Conservation (phyloP, 352 stramenopile species). For the Phytophthora multivora region DNA sequence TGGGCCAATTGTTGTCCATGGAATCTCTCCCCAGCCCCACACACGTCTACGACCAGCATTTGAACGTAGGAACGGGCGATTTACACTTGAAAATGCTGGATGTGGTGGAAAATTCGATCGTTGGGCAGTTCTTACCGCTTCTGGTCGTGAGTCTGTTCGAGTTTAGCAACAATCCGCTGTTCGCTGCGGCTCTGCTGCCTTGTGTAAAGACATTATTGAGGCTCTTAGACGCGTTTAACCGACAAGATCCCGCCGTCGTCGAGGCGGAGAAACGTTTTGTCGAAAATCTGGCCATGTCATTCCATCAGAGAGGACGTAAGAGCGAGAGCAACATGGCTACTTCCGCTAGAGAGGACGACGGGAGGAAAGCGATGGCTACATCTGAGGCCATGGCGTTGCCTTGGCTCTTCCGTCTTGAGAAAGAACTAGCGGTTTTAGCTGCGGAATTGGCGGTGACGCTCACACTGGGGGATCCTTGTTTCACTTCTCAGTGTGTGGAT, state of each 20-base stretch:
- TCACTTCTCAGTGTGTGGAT: slow-evolving; percentile 9
- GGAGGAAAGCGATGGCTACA: slow-evolving; percentile 16
- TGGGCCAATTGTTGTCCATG: slow-evolving; percentile 30
- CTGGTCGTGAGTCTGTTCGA: slow-evolving; percentile 61
- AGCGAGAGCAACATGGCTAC: slow-evolving; percentile 14
- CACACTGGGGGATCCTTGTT: slow-evolving; percentile 44
- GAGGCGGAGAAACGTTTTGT: slow-evolving; percentile 37
- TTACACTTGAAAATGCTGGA: slow-evolving; percentile 20
- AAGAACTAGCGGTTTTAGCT: slow-evolving; percentile 58
- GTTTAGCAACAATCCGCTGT: slow-evolving; percentile 60
- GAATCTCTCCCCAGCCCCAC: slow-evolving; percentile 38
- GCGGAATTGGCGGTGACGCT: slow-evolving; percentile 65
- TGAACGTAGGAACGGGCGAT: neutral
- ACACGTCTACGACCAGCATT: slow-evolving; percentile 11
- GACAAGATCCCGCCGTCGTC: slow-evolving; percentile 9
- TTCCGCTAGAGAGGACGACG: slow-evolving; percentile 8
- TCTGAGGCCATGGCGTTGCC: slow-evolving; percentile 43
- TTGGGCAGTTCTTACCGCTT: slow-evolving; percentile 59
- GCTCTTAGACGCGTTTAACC: slow-evolving; percentile 58
- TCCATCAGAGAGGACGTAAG: slow-evolving; percentile 1
- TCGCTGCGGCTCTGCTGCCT: slow-evolving; percentile 54
- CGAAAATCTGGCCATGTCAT: slow-evolving; percentile 19
- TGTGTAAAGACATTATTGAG: slow-evolving; percentile 47
- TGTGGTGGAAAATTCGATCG: slow-evolving; percentile 46
- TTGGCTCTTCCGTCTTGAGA: slow-evolving; percentile 68